Conservation (phyloP, 768 basidiomycete species). For the Trametes gibbosa region DNA sequence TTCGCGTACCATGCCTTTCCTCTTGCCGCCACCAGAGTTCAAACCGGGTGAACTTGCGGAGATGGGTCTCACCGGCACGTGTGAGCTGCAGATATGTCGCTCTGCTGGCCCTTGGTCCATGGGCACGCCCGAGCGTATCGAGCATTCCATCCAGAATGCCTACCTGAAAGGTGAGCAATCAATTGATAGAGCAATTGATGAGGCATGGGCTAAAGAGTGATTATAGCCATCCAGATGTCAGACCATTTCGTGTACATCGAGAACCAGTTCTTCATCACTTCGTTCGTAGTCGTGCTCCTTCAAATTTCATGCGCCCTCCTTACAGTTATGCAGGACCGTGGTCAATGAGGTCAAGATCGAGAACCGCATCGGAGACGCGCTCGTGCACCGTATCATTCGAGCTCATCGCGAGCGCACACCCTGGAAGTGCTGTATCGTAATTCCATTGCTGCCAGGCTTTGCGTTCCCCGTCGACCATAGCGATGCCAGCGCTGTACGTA, state of each 20-base stretch:
- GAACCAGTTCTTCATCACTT: slow-evolving; percentile 90
- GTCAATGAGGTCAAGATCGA: slow-evolving; percentile 85
- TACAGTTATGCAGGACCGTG: slow-evolving; percentile 52
- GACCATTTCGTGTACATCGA: slow-evolving; percentile 99
- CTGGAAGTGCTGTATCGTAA: slow-evolving; percentile 92
- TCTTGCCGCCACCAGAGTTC: slow-evolving; percentile 92
- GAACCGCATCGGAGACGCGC: slow-evolving; percentile 92
- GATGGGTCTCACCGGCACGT: slow-evolving; percentile 89
- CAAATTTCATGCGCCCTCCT: not conserved
- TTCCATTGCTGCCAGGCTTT: slow-evolving; percentile 92
- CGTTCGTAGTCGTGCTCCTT: slow-evolving; percentile 46
- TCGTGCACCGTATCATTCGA: slow-evolving; percentile 86
- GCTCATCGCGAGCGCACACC: slow-evolving; percentile 77
- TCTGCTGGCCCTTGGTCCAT: slow-evolving; percentile 96
- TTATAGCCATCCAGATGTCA: slow-evolving; percentile 81
- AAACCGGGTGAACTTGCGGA: slow-evolving; percentile 72
- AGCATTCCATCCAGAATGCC: slow-evolving; percentile 93
- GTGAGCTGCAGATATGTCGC: slow-evolving; percentile 95
- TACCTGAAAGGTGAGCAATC: slow-evolving; percentile 80
- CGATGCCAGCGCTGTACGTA: slow-evolving; percentile 85
- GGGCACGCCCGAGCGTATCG: slow-evolving; percentile 80
- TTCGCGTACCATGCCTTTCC: slow-evolving; percentile 86
- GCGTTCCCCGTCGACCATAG: slow-evolving; percentile 89
- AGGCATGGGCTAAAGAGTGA: not conserved
- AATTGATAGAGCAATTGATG: not conserved